These are phyloP conservation scores for Vitis riparia DNA, from an alignment of 164 flowering plant genomes.

Conservation along the genomic window DNA sequence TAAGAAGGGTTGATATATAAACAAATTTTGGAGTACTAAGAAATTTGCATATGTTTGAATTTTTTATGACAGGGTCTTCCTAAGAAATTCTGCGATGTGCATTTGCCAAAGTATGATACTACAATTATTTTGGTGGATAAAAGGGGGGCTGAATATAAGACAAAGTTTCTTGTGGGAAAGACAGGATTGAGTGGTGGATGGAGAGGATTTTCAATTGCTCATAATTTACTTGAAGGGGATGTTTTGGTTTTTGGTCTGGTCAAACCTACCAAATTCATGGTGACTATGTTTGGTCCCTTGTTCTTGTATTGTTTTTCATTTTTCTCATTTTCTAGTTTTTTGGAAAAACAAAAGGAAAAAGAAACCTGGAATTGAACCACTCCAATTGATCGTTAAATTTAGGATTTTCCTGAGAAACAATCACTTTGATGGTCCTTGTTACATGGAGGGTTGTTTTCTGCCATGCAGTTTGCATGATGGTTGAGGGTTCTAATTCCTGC, in stretches of 20 bases:
- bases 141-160: constrained; percentile 9
- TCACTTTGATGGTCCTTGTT: too few species aligned
- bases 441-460: too few species aligned
- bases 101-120: constrained; percentile 31
- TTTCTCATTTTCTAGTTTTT: too few species aligned
- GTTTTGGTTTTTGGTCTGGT: constrained; percentile 31
- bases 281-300: constrained; percentile 1
- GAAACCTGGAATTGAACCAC: too few species aligned
- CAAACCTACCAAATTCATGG: constrained; percentile 28
- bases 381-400: too few species aligned
- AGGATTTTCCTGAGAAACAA: too few species aligned
- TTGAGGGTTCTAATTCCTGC: too few species aligned
- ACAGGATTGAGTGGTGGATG: constrained; percentile 38
- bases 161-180: constrained; percentile 18
- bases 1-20: too few species aligned
- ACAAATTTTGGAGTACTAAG: background rate
- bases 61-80: constrained; percentile 26
- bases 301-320: too few species aligned
- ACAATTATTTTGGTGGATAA: constrained; percentile 36
- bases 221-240: constrained; percentile 31
- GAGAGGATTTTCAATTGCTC: constrained; percentile 31
- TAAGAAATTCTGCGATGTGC: background rate
- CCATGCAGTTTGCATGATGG: too few species aligned
- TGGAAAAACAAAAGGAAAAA: too few species aligned
- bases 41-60: background rate